Conservation (phyloP, 352 stramenopile genomes). For the Pythium vanterpoolii region DNA sequence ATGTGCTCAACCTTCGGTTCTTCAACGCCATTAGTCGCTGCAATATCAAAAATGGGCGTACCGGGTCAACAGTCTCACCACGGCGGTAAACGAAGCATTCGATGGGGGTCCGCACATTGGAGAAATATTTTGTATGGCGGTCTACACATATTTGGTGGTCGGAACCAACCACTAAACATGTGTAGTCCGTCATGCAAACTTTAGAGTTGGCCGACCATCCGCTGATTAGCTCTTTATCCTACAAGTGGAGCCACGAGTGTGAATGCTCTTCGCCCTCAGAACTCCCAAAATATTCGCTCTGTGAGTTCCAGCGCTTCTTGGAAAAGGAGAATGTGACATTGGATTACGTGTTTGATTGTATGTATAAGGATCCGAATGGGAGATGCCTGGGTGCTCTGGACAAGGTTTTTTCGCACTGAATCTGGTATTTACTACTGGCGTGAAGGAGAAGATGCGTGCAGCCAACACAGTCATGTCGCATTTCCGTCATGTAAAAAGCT, state of each 20-base stretch:
- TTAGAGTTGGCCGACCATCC: too few relatives aligned
- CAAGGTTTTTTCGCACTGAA: slow-evolving; percentile 15
- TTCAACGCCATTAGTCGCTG: too few relatives aligned
- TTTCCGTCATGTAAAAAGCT: slow-evolving; percentile 16
- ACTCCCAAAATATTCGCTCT: neutral
- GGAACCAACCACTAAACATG: neutral
- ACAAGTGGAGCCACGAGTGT: neutral
- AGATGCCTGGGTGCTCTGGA: slow-evolving; percentile 10
- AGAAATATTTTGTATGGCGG: too few relatives aligned
- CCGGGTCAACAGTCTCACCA: too few relatives aligned
- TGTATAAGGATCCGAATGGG: slow-evolving; percentile 13
- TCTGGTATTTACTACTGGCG: slow-evolving; percentile 7
- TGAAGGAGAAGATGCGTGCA: slow-evolving; percentile 12
- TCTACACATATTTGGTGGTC: too few relatives aligned
- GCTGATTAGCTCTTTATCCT: too few relatives aligned
- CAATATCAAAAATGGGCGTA: too few relatives aligned
- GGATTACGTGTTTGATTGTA: slow-evolving; percentile 19
- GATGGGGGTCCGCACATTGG: too few relatives aligned
- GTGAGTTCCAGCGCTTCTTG: slow-evolving; percentile 22
- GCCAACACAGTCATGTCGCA: slow-evolving; percentile 5
- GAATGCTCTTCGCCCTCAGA: slow-evolving; percentile 4
- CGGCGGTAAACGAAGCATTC: too few relatives aligned
- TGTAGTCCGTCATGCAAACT: neutral
- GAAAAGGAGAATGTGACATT: slow-evolving; percentile 18
- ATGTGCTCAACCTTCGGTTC: neutral